These are phyloP conservation scores for Cardamine resedifolia DNA, from an alignment of 345 rosid genomes.

Conservation along the genomic window DNA sequence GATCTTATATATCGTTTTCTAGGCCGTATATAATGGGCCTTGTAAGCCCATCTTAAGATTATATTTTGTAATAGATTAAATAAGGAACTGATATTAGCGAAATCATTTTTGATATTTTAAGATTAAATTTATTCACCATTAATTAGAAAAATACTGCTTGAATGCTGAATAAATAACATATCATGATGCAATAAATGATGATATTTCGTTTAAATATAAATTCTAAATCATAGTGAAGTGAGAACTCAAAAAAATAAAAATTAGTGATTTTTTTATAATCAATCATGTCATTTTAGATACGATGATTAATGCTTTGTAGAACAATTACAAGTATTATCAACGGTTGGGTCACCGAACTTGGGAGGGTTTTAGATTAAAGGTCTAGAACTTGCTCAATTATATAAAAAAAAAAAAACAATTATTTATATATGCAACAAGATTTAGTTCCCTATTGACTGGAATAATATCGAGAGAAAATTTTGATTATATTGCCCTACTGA, in stretches of 20 bases:
- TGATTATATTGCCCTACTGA: background rate
- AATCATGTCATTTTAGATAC: too few relatives aligned
- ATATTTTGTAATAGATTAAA: too few relatives aligned
- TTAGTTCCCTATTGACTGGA: background rate
- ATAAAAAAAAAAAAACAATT: too few relatives aligned
- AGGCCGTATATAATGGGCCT: conserved; percentile 3
- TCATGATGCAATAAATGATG: background rate
- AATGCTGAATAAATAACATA: background rate
- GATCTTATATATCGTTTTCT: background rate
- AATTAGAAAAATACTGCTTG: background rate
- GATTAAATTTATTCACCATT: too few relatives aligned
- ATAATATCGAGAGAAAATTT: background rate
- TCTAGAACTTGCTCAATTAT: background rate
- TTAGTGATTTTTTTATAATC: too few relatives aligned
- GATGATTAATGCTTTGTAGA: background rate
- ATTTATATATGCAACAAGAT: background rate
- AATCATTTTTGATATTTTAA: too few relatives aligned
- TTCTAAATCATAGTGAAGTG: background rate
- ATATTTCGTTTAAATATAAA: too few relatives aligned
- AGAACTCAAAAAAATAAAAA: background rate
- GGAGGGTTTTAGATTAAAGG: background rate
- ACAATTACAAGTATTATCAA: background rate
- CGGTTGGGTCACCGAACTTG: background rate
- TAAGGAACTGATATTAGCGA: too few relatives aligned
- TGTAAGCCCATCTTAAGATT: background rate